Conservation (phyloP, 768 basidiomycete genomes). For the Crucibulum laeve region DNA sequence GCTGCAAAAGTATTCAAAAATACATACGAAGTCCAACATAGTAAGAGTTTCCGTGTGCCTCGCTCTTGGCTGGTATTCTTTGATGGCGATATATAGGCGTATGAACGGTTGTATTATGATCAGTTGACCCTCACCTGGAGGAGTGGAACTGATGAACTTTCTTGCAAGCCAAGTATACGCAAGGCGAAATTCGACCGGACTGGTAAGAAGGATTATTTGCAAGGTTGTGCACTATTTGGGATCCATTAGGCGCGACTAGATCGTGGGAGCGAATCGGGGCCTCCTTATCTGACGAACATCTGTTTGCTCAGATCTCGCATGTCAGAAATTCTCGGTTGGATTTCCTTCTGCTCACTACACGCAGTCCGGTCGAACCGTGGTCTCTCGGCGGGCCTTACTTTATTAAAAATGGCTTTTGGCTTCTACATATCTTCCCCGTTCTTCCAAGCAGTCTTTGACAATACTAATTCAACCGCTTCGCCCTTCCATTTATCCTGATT, state of each 20-base stretch:
- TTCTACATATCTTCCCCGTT: conserved; percentile 12
- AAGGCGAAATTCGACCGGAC: too few species aligned
- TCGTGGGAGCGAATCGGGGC: conserved; percentile 34
- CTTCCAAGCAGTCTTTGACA: not conserved
- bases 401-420: conserved; percentile 33
- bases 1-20: too few species aligned
- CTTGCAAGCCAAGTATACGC: too few species aligned
- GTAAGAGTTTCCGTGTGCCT: too few species aligned
- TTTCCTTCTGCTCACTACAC: conserved; percentile 22
- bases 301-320: conserved; percentile 30
- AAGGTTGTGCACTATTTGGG: too few species aligned
- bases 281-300: conserved; percentile 30
- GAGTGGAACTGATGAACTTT: too few species aligned
- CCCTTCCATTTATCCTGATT: not conserved
- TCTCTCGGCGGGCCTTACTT: conserved; percentile 21
- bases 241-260: conserved; percentile 32
- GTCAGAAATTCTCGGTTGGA: conserved; percentile 37
- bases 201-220: too few species aligned
- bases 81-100: too few species aligned
- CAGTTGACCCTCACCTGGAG: too few species aligned
- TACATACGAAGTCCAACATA: too few species aligned
- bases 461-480: not conserved
- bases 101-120: too few species aligned
- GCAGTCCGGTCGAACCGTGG: conserved; percentile 45
- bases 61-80: too few species aligned